Evolutionary conservation across 768 basidiomycete genomes (phyloP).

Genomic region (Mycena venus): DNA sequence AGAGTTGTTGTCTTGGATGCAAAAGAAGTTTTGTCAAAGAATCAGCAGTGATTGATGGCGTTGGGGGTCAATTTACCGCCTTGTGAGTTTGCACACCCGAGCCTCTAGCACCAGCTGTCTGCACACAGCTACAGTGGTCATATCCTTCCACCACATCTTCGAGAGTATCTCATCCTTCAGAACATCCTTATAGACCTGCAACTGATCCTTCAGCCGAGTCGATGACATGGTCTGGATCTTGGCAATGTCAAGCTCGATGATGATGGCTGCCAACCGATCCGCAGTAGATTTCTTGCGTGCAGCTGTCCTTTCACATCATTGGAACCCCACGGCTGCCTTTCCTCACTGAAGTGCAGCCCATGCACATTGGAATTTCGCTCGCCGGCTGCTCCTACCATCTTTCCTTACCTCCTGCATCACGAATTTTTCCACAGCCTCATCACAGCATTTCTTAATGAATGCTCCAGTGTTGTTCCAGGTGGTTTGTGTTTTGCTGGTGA

Average conservation of each 20-base stretch:
- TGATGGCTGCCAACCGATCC: not conserved
- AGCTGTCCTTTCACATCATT: not conserved
- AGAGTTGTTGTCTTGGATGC: not conserved
- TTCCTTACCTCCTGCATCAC: conserved; percentile 28
- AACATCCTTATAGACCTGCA: not conserved
- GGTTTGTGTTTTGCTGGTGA: conserved; percentile 20
- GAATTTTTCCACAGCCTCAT: conserved; percentile 21
- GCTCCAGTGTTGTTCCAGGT: conserved; percentile 30
- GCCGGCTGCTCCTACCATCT: not conserved
- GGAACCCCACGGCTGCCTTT: not conserved
- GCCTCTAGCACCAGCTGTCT: not conserved
- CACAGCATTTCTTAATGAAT: conserved; percentile 33
- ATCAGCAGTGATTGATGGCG: not conserved
- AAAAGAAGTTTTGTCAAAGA: not conserved
- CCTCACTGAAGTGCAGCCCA: not conserved
- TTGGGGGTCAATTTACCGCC: not conserved
- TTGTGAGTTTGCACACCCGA: not conserved
- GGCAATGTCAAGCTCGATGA: not conserved
- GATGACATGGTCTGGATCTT: not conserved
- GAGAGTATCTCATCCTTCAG: not conserved
- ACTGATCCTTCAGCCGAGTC: not conserved
- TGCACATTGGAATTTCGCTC: not conserved
- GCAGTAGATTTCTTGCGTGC: not conserved
- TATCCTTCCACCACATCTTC: not conserved
- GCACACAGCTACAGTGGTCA: not conserved